These are phyloP conservation scores for Ogataea dorogensis DNA, from an alignment of 805 yeast species.

Conservation along the genomic window DNA sequence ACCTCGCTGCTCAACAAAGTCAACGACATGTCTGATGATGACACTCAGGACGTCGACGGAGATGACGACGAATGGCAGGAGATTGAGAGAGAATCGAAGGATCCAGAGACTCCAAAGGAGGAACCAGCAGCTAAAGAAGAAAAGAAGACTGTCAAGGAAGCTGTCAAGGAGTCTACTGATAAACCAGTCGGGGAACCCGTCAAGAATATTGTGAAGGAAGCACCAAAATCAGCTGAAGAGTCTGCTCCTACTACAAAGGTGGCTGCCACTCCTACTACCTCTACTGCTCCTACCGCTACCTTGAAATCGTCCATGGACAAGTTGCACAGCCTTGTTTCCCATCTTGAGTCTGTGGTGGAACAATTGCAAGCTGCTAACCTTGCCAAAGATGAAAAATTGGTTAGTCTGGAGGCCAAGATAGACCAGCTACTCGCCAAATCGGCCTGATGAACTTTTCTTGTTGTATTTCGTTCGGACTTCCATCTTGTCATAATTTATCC, in stretches of 20 bases:
- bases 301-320: conserved; percentile 71
- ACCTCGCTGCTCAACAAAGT: conserved; percentile 47
- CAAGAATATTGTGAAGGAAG: conserved; percentile 2
- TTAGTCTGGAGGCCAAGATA: conserved; percentile 57
- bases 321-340: conserved; percentile 54
- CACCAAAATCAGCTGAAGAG: conserved; percentile 13
- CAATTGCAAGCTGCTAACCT: conserved; percentile 50
- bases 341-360: conserved; percentile 55
- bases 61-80: conserved; percentile 33
- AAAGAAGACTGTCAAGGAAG: too few relatives aligned
- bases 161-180: background rate
- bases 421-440: conserved; percentile 49
- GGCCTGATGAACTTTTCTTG: conserved; percentile 5
- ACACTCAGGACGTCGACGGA: conserved; percentile 32
- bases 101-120: conserved; percentile 5
- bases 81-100: conserved; percentile 1
- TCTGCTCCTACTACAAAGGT: conserved; percentile 19
- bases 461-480: conserved; percentile 6
- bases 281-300: conserved; percentile 53
- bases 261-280: conserved; percentile 28
- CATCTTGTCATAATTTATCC: background rate
- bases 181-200: background rate
- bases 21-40: conserved; percentile 39
- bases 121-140: too few relatives aligned
- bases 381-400: conserved; percentile 65